Conservation (phyloP, 129 eudicot genomes). For the Silybum marianum region DNA sequence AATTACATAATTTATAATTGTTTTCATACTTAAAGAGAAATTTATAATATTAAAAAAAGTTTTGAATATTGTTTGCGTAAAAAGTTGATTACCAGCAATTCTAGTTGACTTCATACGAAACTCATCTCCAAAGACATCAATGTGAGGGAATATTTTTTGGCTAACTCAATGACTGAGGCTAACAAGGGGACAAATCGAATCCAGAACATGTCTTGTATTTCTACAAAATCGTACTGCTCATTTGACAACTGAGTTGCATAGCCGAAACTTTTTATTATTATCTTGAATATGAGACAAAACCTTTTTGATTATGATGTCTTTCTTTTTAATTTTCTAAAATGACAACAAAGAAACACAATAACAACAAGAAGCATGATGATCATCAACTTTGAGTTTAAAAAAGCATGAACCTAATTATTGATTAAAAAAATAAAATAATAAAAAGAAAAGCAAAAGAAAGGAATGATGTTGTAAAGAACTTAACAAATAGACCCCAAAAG, state of each 20-base stretch:
- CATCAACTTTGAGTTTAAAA: constrained; percentile 14
- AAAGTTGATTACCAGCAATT: no score
- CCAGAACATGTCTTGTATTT: no score
- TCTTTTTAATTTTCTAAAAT: not conserved
- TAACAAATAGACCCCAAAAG: constrained; percentile 22
- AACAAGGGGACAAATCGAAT: not conserved
- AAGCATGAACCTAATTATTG: constrained; percentile 24
- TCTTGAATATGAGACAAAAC: not conserved
- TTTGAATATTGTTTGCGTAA: no score
- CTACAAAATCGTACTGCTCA: no score
- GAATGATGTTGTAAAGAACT: constrained; percentile 23
- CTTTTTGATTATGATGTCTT: not conserved
- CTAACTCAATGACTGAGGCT: no score
- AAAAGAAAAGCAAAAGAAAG: constrained; percentile 18
- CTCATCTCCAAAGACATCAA: not conserved
- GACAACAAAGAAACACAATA: constrained; percentile 17
- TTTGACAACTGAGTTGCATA: not conserved
- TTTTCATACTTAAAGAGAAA: no score
- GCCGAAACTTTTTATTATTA: no score
- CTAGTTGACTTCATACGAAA: no score
- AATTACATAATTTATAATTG: not conserved
- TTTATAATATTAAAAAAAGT: no score
- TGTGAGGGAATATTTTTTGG: not conserved
- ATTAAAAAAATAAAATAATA: not conserved
- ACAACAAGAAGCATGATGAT: constrained; percentile 17